Evolutionary conservation across 2,329 filamentous ascomycete genomes (phyloP), one percentile per base, ranked within the genome.

Genomic region (Domatiomyces globalis): DNA sequence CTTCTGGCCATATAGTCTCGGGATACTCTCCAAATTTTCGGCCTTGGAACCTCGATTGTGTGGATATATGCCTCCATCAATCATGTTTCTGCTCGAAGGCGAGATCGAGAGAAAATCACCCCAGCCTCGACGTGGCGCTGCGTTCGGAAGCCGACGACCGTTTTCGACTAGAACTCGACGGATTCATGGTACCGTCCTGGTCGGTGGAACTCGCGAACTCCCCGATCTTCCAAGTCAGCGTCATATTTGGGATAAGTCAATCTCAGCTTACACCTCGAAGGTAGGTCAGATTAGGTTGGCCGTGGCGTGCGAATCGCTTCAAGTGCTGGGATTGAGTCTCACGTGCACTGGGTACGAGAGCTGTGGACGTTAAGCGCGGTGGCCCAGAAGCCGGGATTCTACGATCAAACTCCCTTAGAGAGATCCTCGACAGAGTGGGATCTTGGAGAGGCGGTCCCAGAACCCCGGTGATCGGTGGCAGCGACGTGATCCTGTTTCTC

Each of bases 21-120:
- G n/a, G n/a, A n/a, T n/a, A n/a, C n/a, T n/a, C n/a, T n/a, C n/a
- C n/a, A n/a, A n/a, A n/a, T n/a, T n/a, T n/a, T n/a, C n/a, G n/a
- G n/a, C n/a, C n/a, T n/a, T n/a, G n/a, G n/a, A n/a, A n/a, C n/a
- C 36, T 47, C 54, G 52, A 45, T 50, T 58, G 29, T 55, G 22
- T 29, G 63, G 56, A 48, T 67, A 65, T 42, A 71, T 55, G 15
- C 51, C 51, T 54, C 63, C 44, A 50, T 72, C 64, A 49, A 65
- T 63, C 44, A 72, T 55, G 48, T n/a, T 68, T 61, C 50, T 67
- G 63, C 49, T 68, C 60, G 58, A 71, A 71, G 53, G 18, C 25
- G 6, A 8, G 18, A 20, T 47, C 45, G 17, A 7, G 5, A 8
- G 45, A 20, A 47, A n/a, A 47, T 44, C 42, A 12, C 12, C 5